phyloP scores from a whole-genome alignment of 495 filamentous ascomycete genomes.

The Penicillium psychrofluorescens region DNA sequence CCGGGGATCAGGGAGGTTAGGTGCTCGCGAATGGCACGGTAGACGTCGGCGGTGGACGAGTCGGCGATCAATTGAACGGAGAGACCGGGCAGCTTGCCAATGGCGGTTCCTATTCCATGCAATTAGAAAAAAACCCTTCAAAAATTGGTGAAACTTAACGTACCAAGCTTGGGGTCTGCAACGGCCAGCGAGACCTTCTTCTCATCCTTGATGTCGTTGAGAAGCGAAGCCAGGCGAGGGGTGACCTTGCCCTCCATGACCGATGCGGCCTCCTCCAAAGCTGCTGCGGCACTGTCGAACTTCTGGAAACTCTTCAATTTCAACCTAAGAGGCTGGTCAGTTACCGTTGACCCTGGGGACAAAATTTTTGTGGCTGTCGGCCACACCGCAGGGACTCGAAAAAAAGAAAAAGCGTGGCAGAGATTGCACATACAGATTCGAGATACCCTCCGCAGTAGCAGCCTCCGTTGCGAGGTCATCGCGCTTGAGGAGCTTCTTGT shows the following conservation, averaged over 20 bases:
- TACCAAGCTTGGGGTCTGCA: conserved; percentile 87
- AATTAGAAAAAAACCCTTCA: conserved; percentile 2
- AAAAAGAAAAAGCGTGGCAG: too few relatives aligned
- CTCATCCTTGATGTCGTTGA: conserved; percentile 91
- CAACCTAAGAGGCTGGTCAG: conserved; percentile 50
- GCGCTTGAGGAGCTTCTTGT: conserved; percentile 93
- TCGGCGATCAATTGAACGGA: conserved; percentile 82
- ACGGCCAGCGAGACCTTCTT: conserved; percentile 95
- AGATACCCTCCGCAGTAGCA: conserved; percentile 74
- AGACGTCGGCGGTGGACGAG: conserved; percentile 77
- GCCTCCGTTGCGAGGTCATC: conserved; percentile 68
- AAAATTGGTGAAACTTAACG: conserved; percentile 9
- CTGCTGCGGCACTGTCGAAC: conserved; percentile 82
- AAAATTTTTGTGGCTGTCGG: conserved; percentile 15
- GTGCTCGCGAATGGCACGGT: conserved; percentile 87
- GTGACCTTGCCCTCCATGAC: conserved; percentile 92
- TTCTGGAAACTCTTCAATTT: conserved; percentile 96
- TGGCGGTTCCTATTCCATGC: conserved; percentile 56
- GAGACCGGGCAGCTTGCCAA: conserved; percentile 84
- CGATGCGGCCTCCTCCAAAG: conserved; percentile 80
- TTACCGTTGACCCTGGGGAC: conserved; percentile 8
- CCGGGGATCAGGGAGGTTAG: conserved; percentile 87
- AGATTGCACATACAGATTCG: conserved; percentile 62
- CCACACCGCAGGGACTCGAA: too few relatives aligned
- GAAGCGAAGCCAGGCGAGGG: conserved; percentile 72